A percentile compares a stretch with the other conserved stretches of the same genome.
Evolutionary conservation across 345 rosid genomes (phyloP).

Genomic region (Cardamine occulta): DNA sequence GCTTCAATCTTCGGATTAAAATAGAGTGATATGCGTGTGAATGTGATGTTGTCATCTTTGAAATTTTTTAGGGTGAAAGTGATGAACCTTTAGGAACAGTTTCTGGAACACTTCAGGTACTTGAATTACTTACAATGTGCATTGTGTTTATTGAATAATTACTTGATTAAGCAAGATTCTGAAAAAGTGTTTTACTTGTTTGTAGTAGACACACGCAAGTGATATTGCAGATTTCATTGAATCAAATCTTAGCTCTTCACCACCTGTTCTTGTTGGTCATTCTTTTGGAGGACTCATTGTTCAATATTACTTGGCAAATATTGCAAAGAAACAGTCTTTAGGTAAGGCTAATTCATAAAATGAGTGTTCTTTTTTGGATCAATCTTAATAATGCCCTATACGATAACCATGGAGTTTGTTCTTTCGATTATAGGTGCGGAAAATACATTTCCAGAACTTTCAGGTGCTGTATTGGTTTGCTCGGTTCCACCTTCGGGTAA

Average conservation of each 20-base stretch:
- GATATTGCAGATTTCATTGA: conserved; percentile 76
- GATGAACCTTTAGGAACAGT: conserved; percentile 66
- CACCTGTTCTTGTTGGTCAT: conserved; percentile 83
- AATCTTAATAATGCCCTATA: neutral
- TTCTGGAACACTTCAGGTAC: conserved; percentile 85
- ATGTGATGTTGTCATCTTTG: neutral
- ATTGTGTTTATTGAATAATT: neutral
- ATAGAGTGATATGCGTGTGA: conserved; percentile 9
- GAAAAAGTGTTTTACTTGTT: conserved; percentile 1
- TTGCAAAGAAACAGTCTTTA: conserved; percentile 40
- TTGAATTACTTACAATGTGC: conserved; percentile 8
- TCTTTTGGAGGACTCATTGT: conserved; percentile 91
- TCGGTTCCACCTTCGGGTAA: conserved; percentile 96
- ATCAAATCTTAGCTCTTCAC: conserved; percentile 52
- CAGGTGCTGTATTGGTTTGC: conserved; percentile 74
- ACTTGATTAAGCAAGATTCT: conserved; percentile 1
- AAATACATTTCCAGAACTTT: conserved; percentile 59
- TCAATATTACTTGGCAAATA: conserved; percentile 73
- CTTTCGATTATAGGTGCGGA: conserved; percentile 44
- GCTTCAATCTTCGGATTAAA: neutral
- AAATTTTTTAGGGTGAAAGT: conserved; percentile 74
- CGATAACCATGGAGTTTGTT: neutral
- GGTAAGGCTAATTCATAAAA: conserved; percentile 42
- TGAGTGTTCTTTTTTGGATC: neutral
- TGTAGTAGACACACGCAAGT: conserved; percentile 87